Base-by-base conservation (phyloP, 2,329 filamentous ascomycete species). In the Sarocladiaceae sp. region DNA sequence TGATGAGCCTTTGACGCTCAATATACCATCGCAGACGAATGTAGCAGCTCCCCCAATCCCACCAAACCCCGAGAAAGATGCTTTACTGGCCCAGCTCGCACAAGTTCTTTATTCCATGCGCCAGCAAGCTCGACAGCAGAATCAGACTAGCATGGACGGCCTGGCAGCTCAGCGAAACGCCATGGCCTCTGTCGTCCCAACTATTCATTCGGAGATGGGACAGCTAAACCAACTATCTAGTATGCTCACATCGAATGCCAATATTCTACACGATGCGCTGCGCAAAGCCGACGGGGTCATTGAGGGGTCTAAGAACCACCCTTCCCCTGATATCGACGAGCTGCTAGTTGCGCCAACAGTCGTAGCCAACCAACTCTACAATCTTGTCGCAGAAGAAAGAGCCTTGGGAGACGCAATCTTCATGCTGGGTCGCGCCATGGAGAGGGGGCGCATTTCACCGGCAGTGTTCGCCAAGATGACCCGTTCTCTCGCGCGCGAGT, bases 31-130 rank as follows among this genome's bases (percentile, higher is more conserved):
- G 1, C 66, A 71, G 3, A 71, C 74, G 1, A 71, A 77, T 20
- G 65, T 83, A 7, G 78, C 86, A 5, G 83, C 90, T 1, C 93
- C 94, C 1, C 92, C 93, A 0, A 90, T 97, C 28, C 93, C 94
- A 0, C 92, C 91, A 0, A 99, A 99, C 62, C 94, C 94, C 0
- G 90, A 97, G 69, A 97, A 96, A 66, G 91, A 97, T 67, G 86
- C 88, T 18, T 80, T 97, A 15, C 78, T 96, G 3, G 79, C 80
- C 51, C 87, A 91, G 40, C 79, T 97, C 26, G 90, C 86, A 31
- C 75, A 79, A 52, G 82, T 84, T 0, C 74, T 97, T 3, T 76
- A 84, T 52, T 73, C 80, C 35, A 84, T 88, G 56, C 84, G 92
- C 15, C 82, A 84, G 55, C 79, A 80, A 46, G 86, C 84, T 51